A percentile compares a stretch with the other conserved stretches of the same genome.
Evolutionary conservation across 345 rosid genomes (phyloP).

Genomic region (Hibiscus mutabilis): DNA sequence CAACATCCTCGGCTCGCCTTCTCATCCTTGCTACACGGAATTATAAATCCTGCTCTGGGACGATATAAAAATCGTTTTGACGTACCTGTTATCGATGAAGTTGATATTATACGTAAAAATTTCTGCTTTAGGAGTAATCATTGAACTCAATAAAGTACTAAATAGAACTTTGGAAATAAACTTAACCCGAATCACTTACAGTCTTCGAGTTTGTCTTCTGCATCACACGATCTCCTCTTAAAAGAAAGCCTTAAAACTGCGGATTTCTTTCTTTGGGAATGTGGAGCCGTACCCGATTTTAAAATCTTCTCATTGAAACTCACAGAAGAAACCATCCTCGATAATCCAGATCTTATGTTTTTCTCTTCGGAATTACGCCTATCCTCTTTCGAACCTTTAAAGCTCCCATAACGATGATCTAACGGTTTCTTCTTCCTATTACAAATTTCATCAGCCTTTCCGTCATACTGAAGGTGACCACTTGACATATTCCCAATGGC

Average conservation of each 20-base stretch:
- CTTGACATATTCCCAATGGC: conserved; percentile 36
- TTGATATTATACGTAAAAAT: not conserved
- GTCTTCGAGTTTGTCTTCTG: conserved; percentile 28
- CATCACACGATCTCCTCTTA: conserved; percentile 53
- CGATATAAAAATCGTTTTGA: conserved; percentile 50
- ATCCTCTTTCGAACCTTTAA: conserved; percentile 6
- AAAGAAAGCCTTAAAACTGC: conserved; percentile 18
- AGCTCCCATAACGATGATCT: conserved; percentile 7
- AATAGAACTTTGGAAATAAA: not conserved
- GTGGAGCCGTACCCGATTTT: conserved; percentile 16
- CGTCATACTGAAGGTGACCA: conserved; percentile 64
- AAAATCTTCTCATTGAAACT: conserved; percentile 32
- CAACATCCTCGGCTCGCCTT: conserved; percentile 50
- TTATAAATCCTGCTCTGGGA: conserved; percentile 53
- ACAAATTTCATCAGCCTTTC: conserved; percentile 5
- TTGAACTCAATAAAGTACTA: not conserved
- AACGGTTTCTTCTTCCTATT: conserved; percentile 5
- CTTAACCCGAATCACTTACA: conserved; percentile 1
- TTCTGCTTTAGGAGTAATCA: not conserved
- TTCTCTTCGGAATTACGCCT: conserved; percentile 5
- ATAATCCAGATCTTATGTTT: conserved; percentile 13
- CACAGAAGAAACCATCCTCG: conserved; percentile 22
- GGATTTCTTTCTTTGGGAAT: conserved; percentile 17
- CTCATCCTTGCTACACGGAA: conserved; percentile 43
- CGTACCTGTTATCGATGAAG: conserved; percentile 34